These are phyloP conservation scores for Casuarina equisetifolia DNA, from an alignment of 306 rosid species.

Conservation along the genomic window DNA sequence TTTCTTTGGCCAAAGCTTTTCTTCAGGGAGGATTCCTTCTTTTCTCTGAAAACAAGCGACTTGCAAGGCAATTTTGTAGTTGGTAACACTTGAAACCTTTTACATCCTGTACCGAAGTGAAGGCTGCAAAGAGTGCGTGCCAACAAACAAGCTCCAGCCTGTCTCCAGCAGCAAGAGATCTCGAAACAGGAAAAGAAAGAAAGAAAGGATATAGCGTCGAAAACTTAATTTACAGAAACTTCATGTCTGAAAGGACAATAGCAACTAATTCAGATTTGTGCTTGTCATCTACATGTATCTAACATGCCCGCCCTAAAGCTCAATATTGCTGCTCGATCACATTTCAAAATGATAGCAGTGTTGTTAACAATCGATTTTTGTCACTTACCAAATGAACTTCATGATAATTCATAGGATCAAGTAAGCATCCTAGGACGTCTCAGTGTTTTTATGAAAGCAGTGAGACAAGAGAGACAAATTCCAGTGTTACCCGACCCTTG, in stretches of 20 bases:
- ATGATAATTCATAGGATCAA: slow-evolving; percentile 9
- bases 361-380: slow-evolving; percentile 1
- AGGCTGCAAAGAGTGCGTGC: not conserved
- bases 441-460: slow-evolving; percentile 58
- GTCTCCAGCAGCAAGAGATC: no score
- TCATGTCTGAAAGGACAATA: not conserved
- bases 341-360: slow-evolving; percentile 4
- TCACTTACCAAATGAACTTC: slow-evolving; percentile 11
- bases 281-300: slow-evolving; percentile 8
- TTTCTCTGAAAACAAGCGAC: no score
- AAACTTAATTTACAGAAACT: not conserved
- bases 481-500: slow-evolving; percentile 76
- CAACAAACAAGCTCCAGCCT: no score
- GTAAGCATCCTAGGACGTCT: not conserved
- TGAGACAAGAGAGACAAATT: slow-evolving; percentile 93
- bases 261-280: not conserved
- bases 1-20: no score
- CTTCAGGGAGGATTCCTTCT: no score
- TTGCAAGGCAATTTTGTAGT: no score
- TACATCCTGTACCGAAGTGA: no score
- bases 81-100: no score
- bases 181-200: no score
- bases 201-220: no score
- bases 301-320: slow-evolving; percentile 7
- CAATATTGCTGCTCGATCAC: not conserved